phyloP scores from a whole-genome alignment of 2,329 filamentous ascomycete genomes.

The Aspergillus pseudotamarii region DNA sequence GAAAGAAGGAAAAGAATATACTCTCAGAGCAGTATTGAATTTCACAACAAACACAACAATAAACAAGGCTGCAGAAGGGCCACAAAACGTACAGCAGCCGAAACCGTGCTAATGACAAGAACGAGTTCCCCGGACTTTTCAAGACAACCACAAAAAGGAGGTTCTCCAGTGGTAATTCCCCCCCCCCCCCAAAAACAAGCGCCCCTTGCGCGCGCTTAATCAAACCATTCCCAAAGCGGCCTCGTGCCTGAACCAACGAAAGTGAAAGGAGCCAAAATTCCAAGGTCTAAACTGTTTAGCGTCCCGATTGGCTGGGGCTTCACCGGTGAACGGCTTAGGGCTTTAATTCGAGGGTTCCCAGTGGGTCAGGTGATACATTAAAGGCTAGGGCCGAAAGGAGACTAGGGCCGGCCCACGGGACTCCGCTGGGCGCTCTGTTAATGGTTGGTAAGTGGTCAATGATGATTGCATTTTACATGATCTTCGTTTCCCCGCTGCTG shows the following conservation, averaged over 20 bases:
- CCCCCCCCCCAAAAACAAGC: constrained; percentile 33
- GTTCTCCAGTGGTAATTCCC: constrained; percentile 17
- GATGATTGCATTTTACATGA: constrained; percentile 6
- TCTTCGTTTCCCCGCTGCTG: constrained; percentile 15
- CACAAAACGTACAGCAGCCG: constrained; percentile 15
- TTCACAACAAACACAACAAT: constrained; percentile 6
- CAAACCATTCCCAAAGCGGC: constrained; percentile 14
- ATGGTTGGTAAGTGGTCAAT: neutral
- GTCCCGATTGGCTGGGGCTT: constrained; percentile 5
- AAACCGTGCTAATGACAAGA: constrained; percentile 17
- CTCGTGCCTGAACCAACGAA: constrained; percentile 22
- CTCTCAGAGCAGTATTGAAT: constrained; percentile 1
- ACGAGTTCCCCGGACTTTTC: constrained; percentile 32
- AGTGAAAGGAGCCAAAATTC: neutral
- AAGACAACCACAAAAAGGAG: constrained; percentile 35
- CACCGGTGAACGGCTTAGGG: constrained; percentile 1
- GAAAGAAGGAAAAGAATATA: constrained; percentile 14
- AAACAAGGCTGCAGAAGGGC: constrained; percentile 14
- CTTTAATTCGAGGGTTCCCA: constrained; percentile 16
- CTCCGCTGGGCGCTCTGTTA: neutral
- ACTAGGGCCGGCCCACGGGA: neutral
- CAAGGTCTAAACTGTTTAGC: neutral
- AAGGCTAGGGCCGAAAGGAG: neutral
- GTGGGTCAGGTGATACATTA: constrained; percentile 5
- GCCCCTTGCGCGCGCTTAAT: constrained; percentile 43